A percentile compares a stretch with the other conserved stretches of the same genome.
These are phyloP conservation scores for Dillenia turbinata DNA, from an alignment of 164 flowering plant genomes.

Conservation along the genomic window DNA sequence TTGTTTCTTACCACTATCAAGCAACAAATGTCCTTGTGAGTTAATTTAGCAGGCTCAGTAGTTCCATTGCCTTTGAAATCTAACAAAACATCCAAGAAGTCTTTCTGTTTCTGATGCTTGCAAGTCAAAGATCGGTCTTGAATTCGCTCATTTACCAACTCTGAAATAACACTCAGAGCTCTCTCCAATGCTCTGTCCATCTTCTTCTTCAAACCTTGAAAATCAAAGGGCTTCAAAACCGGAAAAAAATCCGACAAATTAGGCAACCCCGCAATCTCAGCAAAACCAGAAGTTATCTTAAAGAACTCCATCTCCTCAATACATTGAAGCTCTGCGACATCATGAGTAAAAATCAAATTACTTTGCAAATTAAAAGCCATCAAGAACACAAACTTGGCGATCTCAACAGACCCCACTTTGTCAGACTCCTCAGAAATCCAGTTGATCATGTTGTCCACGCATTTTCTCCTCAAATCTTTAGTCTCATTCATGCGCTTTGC, in stretches of 20 bases:
- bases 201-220: slow-evolving; percentile 13
- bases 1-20: slow-evolving; percentile 9
- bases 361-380: too few species aligned
- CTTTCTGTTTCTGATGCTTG: not conserved
- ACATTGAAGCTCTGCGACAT: slow-evolving; percentile 12
- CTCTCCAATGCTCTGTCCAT: slow-evolving; percentile 6
- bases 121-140: not conserved
- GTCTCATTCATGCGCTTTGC: too few species aligned
- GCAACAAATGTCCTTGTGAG: not conserved
- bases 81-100: slow-evolving; percentile 8
- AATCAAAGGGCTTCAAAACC: slow-evolving; percentile 13
- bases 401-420: not conserved
- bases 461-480: too few species aligned
- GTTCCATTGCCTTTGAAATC: slow-evolving; percentile 5
- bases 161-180: slow-evolving; percentile 9
- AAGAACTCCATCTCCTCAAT: slow-evolving; percentile 16
- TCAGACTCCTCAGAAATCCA: not conserved
- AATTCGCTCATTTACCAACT: slow-evolving; percentile 11
- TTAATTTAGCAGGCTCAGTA: slow-evolving; percentile 9
- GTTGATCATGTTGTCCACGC: too few species aligned
- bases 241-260: slow-evolving; percentile 26
- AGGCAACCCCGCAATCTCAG: slow-evolving; percentile 19
- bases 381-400: too few species aligned
- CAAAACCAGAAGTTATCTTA: not conserved
- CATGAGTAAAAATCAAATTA: slow-evolving; percentile 19